phyloP scores from a whole-genome alignment of 495 filamentous ascomycete species.

The Penicillium turbatum region DNA sequence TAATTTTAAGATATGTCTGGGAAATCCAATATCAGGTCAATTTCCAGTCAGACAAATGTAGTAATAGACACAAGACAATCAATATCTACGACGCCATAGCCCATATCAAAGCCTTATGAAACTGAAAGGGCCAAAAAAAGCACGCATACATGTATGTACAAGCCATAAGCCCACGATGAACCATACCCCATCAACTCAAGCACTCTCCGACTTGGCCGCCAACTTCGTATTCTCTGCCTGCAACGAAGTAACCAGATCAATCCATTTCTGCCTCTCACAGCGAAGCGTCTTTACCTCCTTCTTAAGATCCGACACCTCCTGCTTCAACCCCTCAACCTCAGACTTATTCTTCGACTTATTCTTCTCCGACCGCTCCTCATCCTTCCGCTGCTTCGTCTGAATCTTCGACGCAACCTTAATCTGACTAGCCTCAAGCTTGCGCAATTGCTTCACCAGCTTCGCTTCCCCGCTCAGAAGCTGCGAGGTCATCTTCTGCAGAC shows the following conservation, averaged over 20 bases:
- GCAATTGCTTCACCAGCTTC: constrained; percentile 36
- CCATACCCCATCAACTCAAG: background rate
- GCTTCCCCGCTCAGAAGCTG: constrained; percentile 33
- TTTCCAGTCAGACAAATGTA: no score
- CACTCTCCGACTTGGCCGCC: constrained; percentile 17
- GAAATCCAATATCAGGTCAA: no score
- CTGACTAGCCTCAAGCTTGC: constrained; percentile 38
- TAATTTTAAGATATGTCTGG: no score
- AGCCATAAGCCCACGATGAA: background rate
- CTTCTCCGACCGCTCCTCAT: constrained; percentile 59
- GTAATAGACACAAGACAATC: no score
- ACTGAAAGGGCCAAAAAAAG: background rate
- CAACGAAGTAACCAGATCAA: constrained; percentile 57
- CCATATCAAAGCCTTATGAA: background rate
- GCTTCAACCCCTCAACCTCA: constrained; percentile 48
- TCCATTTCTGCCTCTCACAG: constrained; percentile 58
- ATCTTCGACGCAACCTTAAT: constrained; percentile 42
- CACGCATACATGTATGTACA: constrained; percentile 2
- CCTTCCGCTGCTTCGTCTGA: constrained; percentile 45
- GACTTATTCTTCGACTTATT: constrained; percentile 34
- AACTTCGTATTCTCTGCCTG: constrained; percentile 60
- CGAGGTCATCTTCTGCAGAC: constrained; percentile 29
- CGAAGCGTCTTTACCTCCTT: constrained; percentile 54
- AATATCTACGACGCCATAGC: background rate
- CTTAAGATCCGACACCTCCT: constrained; percentile 51